Evolutionary conservation across 345 rosid species (phyloP), one percentile per base, ranked within the genome.

Genomic region (Populus davidiana): DNA sequence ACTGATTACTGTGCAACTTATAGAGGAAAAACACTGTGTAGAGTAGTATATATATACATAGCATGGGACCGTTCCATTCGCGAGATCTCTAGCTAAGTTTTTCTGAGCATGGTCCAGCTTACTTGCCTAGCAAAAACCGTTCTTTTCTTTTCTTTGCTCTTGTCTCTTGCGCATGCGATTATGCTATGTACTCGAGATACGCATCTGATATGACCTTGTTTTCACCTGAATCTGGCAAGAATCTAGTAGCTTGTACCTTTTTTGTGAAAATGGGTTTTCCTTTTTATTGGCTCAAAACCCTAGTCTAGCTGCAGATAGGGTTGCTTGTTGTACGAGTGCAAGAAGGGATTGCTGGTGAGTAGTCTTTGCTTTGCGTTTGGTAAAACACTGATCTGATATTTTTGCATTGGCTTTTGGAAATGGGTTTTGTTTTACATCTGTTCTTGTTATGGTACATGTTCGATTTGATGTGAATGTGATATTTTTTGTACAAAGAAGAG

Each of bases 31-130:
- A 67, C 65, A 59, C 79, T 59, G 16, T 59, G 16, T 59, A 77
- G 73, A 10, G 33, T 25, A 25, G 31, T 12, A 31, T 64, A 25
- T 11, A 64, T 29, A 25, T 16, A 7, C 2, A 64, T 82, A 76
- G 78, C 75, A 87, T 82, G 90, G 86, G 86, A 86, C 89, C 49
- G 21, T 29, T 65, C 16, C 91, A 87, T 86, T 87, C 82, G 78
- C 85, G 85, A 84, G 85, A 77, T 78, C 78, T 72, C 75, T 78
- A 21, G 27, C 27, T 59, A 59, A 59, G 47, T n/a, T 72, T 27
- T 66, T 35, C 29, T 69, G 36, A 72, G 75, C 44, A 27, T 80
- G 21, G 21, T 39, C 21, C 31, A 2, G 47, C 14, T 43, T 63
- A 18, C 23, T 14, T 38, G 73, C 61, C 17, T 3, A 59, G 63